Evolutionary conservation across 192 early-diverging fungal species (phyloP), one percentile per base, ranked within the genome.

Genomic region (Backusella luteola): DNA sequence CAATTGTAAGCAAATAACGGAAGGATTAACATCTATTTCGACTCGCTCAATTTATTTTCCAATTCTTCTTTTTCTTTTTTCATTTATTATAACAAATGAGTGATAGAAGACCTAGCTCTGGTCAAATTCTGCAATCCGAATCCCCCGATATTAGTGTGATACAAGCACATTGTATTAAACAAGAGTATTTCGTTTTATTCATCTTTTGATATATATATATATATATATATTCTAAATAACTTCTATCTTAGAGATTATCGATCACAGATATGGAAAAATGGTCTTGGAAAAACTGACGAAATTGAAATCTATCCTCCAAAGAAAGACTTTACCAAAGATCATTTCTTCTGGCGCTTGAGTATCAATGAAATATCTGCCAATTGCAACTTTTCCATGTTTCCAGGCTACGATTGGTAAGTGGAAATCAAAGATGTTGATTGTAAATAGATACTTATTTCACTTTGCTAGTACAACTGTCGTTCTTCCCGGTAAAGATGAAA

Each of bases 271-370:
- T 90, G 89, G 89, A 90, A 90, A 76, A 90, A 90, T 76, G 90
- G 90, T 0, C 75, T 89, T 23, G 90, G 90, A 41, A 78, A 71
- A 69, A 91, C 89, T 5, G 53, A 72, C 5, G 84, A 91, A 74
- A 87, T 91, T 35, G 85, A 85, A 11, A 90, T 91, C 21, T 76
- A 82, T 73, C 90, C 89, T 44, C 71, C 80, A 4, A 53, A 70
- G 41, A 71, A 76, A n/a, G 73, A 88, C 67, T 84, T 78, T 66
- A 67, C 75, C 39, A 79, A 77, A 35, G 90, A 91, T 19, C 66
- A 79, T 8, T 91, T 91, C 77, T 52, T 88, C 21, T 91, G 90
- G 90, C 80, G 88, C 19, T 74, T 91, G 5, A 81, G 74, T 67
- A 44, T 73, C 14, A 42, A 42, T 46, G 38, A n/a, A 21, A 71